Percentiles rank a stretch among this genome's conserved stretches.
These are phyloP conservation scores for Amanita thiersii DNA, from an alignment of 768 basidiomycete genomes.

Conservation along the genomic window DNA sequence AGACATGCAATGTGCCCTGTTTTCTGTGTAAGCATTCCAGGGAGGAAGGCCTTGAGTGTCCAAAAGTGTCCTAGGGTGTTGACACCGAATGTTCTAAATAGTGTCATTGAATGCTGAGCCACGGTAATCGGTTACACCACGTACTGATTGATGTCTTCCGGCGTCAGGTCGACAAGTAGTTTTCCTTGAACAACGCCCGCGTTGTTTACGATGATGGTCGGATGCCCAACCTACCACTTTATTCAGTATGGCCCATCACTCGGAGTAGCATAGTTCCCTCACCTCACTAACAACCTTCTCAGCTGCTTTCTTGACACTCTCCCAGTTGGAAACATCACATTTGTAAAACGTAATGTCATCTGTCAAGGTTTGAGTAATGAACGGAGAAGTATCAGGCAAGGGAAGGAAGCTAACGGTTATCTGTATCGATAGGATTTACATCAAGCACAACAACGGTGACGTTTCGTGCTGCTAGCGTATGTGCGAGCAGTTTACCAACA, in stretches of 20 bases:
- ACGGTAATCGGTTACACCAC: slow-evolving; percentile 3
- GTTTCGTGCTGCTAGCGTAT: slow-evolving; percentile 77
- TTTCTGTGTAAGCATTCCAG: slow-evolving; percentile 70
- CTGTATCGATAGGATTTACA: slow-evolving; percentile 65
- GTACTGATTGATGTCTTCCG: slow-evolving; percentile 77
- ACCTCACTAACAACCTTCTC: slow-evolving; percentile 76
- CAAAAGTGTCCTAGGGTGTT: slow-evolving; percentile 90
- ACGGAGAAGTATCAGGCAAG: background rate
- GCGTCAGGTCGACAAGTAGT: slow-evolving; percentile 66
- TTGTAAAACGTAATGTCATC: slow-evolving; percentile 81
- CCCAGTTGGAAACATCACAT: slow-evolving; percentile 88
- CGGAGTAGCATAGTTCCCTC: slow-evolving; percentile 5
- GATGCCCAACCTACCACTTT: slow-evolving; percentile 64
- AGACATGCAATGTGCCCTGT: slow-evolving; percentile 75
- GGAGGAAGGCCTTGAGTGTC: slow-evolving; percentile 89
- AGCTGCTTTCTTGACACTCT: slow-evolving; percentile 72
- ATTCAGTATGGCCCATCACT: background rate
- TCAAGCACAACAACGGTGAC: slow-evolving; percentile 85
- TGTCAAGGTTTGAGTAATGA: slow-evolving; percentile 17
- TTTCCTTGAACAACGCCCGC: slow-evolving; percentile 94
- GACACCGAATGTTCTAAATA: slow-evolving; percentile 73
- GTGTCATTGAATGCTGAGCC: slow-evolving; percentile 5
- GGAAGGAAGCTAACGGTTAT: slow-evolving; percentile 52
- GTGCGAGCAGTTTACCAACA: slow-evolving; percentile 80
- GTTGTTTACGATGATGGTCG: slow-evolving; percentile 90